Evolutionary conservation across 805 yeast genomes (phyloP), one percentile per base, ranked within the genome.

Genomic region (Kluyveromyces nonfermentans): DNA sequence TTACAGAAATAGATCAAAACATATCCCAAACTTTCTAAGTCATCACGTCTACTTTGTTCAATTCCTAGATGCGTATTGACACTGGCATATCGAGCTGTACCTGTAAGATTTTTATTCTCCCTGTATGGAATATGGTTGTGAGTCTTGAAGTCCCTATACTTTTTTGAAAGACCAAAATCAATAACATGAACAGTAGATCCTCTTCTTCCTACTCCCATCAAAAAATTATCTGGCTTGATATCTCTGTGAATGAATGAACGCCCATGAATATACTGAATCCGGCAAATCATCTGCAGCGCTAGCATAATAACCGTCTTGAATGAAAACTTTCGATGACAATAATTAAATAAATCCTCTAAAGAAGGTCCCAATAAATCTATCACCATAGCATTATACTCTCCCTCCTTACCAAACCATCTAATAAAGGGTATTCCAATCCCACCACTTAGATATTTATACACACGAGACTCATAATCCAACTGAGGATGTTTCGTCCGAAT

Each of bases 401-500:
- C 86, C 64, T 90, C 97, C 1, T 94, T 84, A 33, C 97, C 98
- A 63, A 80, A 89, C 94, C 96, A 90, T 63, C 97, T 79, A 30
- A 90, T 88, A 67, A 88, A 89, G 3, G 98, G 97, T 46, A 90
- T 88, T 28, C 98, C 97, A 32, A 90, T 90, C 28, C 97, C 97
- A 32, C 97, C 98, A 51, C 95, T 82, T 43, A 90, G 70, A 2
- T 95, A 89, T 60, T 85, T 87, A 70, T 90, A 90, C 30, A 93
- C 97, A 54, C 94, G 80, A 14, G 97, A 96, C 66, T 90, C 98
- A 63, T 90, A 93, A 59, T 90, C 97, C 52, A 90, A 74, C 68
- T 90, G 98, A 1, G 98, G 97, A 63, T 93, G 97, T 60, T 87
- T 85, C 2, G 97, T 96, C 46, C 82, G 74, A 43, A 85, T 78